Base-by-base conservation (phyloP, 2,329 filamentous ascomycete species). In the Epichloe brachyelytri region DNA sequence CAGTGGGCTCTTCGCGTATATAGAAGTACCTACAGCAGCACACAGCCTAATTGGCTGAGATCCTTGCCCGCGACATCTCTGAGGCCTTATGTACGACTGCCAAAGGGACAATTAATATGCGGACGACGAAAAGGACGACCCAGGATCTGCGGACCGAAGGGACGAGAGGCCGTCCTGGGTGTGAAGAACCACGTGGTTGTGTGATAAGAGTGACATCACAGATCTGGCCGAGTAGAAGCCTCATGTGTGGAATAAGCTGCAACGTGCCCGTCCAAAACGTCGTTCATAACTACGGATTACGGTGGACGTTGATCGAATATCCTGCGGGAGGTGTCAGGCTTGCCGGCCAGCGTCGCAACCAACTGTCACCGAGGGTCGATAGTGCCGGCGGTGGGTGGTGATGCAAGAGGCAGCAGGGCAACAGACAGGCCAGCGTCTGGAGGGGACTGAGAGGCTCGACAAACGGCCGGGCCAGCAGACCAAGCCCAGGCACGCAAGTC, bases 181-280 rank as follows among this genome's bases (percentile, higher is more conserved):
- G 14, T 20, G 37, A 12, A 0, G 0, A 39, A 10, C 11, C 46
- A 37, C 20, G 20, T 44, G 19, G 22, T 17, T 44, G 15, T 43
- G 39, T 44, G 26, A 26, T 30, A 17, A 17, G 11, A 22, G 30
- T 43, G 43, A 4, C 43, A 33, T 36, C 30, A 37, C 43, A 37
- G 49, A 47, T 46, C 49, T 46, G 43, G 22, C 20, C 17, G 49
- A 46, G 37, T 17, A 22, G 19, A 45, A 45, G 41, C 43, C 48
- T 39, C 19, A 49, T 43, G 22, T 36, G n/a, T 14, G 44, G 36
- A 36, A 43, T 22, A 22, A 22, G 8, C 26, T 30, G 26, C 26
- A 30, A 30, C 26, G 8, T 10, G 26, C 10, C 26, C 26, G 26
- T 30, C 26, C 26, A 30, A 30, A 11, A 30, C 3, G 3, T 30